A percentile compares a stretch with the other conserved stretches of the same genome.
Conservation (phyloP, 192 early-diverging fungal species). For the Linnemannia schmuckeri region DNA sequence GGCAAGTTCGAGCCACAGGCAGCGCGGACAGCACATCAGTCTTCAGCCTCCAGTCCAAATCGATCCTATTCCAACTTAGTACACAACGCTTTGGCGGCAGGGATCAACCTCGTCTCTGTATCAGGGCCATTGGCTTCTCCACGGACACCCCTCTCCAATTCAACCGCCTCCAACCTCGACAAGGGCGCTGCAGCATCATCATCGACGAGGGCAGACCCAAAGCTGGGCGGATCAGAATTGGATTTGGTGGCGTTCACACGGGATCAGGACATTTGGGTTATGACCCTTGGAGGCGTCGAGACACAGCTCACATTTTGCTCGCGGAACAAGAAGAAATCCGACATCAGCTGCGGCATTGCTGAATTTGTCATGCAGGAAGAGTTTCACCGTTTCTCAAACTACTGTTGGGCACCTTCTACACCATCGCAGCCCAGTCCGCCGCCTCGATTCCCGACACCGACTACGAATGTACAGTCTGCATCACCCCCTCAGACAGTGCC, state of each 20-base stretch:
- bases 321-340: slow-evolving; percentile 46
- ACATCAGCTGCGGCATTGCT: slow-evolving; percentile 68
- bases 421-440: neutral
- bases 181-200: slow-evolving; percentile 20
- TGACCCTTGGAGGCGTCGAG: slow-evolving; percentile 64
- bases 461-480: neutral
- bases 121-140: slow-evolving; percentile 44
- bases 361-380: slow-evolving; percentile 86
- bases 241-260: slow-evolving; percentile 71
- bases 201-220: slow-evolving; percentile 61
- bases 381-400: slow-evolving; percentile 74
- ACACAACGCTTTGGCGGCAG: slow-evolving; percentile 34
- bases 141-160: slow-evolving; percentile 24
- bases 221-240: slow-evolving; percentile 66
- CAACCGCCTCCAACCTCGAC: slow-evolving; percentile 20
- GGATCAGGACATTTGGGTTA: slow-evolving; percentile 74
- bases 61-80: slow-evolving; percentile 22
- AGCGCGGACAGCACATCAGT: neutral
- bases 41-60: neutral
- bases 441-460: neutral
- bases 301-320: slow-evolving; percentile 71
- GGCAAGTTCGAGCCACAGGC: slow-evolving; percentile 44
- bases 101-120: slow-evolving; percentile 40
- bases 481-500: slow-evolving; percentile 9
- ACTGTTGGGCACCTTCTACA: slow-evolving; percentile 66